These are phyloP conservation scores for Eucalyptus pauciflora DNA, from an alignment of 345 rosid species.

Conservation along the genomic window DNA sequence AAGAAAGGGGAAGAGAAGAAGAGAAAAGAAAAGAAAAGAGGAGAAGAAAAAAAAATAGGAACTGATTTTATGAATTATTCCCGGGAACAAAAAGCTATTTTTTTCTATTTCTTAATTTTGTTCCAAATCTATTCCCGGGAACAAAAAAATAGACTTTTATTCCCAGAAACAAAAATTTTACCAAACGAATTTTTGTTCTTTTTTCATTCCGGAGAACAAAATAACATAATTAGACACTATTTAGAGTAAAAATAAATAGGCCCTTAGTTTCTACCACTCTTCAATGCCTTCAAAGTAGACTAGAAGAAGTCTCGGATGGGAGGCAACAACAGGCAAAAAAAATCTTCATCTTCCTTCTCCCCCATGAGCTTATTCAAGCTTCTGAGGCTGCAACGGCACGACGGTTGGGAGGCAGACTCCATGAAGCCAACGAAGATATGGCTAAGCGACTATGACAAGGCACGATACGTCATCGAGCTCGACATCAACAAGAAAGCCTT, in stretches of 20 bases:
- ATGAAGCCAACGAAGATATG: background rate
- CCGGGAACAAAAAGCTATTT: accelerated
- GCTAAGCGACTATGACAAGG: background rate
- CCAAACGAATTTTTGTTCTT: accelerated
- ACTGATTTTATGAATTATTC: too few species aligned
- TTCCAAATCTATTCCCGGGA: too few species aligned
- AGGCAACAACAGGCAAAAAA: background rate
- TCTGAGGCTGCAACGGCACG: background rate
- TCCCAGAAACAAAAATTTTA: too few species aligned
- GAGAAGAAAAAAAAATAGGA: too few species aligned
- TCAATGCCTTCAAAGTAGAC: background rate
- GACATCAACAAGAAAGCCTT: background rate
- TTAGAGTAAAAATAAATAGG: too few species aligned
- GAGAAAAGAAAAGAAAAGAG: too few species aligned
- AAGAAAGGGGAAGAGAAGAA: too few species aligned
- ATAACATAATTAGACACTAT: too few species aligned
- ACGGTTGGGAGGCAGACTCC: background rate
- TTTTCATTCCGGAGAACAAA: too few species aligned
- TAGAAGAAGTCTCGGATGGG: background rate
- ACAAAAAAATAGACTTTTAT: too few species aligned
- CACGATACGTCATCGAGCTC: background rate
- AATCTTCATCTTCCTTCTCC: background rate
- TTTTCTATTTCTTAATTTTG: too few species aligned
- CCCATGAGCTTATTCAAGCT: background rate
- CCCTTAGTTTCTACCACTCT: background rate